Conservation (phyloP, 441 rosid genomes). For the Biscutella auriculata region DNA sequence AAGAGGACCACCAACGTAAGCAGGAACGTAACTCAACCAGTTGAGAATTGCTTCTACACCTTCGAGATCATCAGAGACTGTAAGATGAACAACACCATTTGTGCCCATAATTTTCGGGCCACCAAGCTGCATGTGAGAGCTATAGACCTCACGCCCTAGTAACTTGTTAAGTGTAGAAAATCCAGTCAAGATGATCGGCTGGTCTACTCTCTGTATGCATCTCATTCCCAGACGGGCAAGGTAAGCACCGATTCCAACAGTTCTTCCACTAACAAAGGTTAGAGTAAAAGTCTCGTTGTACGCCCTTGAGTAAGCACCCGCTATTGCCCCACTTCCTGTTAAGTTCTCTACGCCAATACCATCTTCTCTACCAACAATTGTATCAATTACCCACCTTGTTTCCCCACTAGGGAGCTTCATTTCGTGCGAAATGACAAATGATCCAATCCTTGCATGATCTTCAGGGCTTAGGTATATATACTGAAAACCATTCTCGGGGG, state of each 20-base stretch:
- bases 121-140: conserved; percentile 99
- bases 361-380: conserved; percentile 93
- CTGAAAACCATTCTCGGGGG: conserved; percentile 91
- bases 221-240: conserved; percentile 99
- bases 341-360: conserved; percentile 96
- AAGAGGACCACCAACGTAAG: conserved; percentile 64
- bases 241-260: conserved; percentile 98
- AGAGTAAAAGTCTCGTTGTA: conserved; percentile 92
- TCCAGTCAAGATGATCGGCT: conserved; percentile 96
- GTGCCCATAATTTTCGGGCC: conserved; percentile 99
- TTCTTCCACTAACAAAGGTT: conserved; percentile 92
- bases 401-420: conserved; percentile 67
- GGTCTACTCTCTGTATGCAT: conserved; percentile 98
- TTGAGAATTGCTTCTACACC: conserved; percentile 86
- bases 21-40: conserved; percentile 90
- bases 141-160: conserved; percentile 98
- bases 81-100: conserved; percentile 96
- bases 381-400: conserved; percentile 88
- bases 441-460: conserved; percentile 55
- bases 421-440: conserved; percentile 88
- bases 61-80: conserved; percentile 98
- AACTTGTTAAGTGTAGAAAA: conserved; percentile 97
- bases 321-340: conserved; percentile 97
- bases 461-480: conserved; percentile 72
- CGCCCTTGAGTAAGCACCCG: conserved; percentile 95